Evolutionary conservation across 2,329 filamentous ascomycete genomes (phyloP), one percentile per base, ranked within the genome.

Genomic region (Exutisphaerella laricina): DNA sequence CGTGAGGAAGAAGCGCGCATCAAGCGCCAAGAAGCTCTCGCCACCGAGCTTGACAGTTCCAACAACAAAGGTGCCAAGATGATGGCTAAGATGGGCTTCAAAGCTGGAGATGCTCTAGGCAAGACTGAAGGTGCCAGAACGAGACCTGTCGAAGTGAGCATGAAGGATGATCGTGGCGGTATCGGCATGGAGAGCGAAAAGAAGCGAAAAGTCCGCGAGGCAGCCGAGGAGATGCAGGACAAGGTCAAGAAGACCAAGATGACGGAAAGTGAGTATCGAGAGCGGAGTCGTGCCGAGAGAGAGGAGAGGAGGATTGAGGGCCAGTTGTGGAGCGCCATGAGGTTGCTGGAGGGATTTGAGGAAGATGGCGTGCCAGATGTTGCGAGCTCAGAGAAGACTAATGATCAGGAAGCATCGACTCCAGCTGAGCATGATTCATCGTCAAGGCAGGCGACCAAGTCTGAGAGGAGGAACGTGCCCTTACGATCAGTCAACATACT

Each of bases 51-150:
- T 13, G 39, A 41, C 8, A 12, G 13, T 7, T 21, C 35, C 39
- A 46, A 75, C 12, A 94, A 82, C 69, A 97, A 96, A 62, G 92
- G 90, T 1, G 79, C 94, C 49, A 80, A 86, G 52, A 96, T 98
- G 88, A 95, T 98, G 89, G 84, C 87, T 16, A 90, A 87, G 66
- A 86, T 98, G 74, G 92, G 92, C 1, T 98, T 94, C 69, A 72
- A 78, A 14, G 88, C 89, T 17, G 80, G 79, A 25, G n/a, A n/a
- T n/a, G 75, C 80, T 0, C 70, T 97, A 3, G 92, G 92, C 1
- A 79, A 77, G 54, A 70, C 72, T n/a, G 50, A 52, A 42, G 56
- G 67, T 36, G 69, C 69, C 4, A 67, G 74, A 28, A 72, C 78
- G 2, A 86, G 94, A 62, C 92, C 92, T 0, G 79, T 98, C 45